phyloP scores from a whole-genome alignment of 352 stramenopile species.

The Phytophthora citrophthora region DNA sequence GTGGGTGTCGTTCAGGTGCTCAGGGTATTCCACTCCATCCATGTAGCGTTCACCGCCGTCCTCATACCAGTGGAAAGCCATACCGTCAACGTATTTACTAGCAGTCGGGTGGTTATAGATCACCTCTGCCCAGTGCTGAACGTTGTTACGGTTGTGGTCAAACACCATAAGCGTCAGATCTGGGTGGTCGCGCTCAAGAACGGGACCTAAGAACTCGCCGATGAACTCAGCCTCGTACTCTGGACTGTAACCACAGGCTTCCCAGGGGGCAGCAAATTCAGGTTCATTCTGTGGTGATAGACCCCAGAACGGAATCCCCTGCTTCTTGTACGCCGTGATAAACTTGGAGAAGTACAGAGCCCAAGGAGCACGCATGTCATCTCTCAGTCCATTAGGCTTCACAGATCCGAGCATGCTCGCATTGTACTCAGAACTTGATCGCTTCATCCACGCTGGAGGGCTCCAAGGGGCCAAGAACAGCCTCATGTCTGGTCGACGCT shows the following conservation, averaged over 20 bases:
- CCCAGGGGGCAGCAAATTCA: slow-evolving; percentile 71
- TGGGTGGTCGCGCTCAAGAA: slow-evolving; percentile 66
- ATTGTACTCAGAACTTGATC: slow-evolving; percentile 40
- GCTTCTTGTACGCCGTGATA: slow-evolving; percentile 88
- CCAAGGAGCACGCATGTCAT: slow-evolving; percentile 74
- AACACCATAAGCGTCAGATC: slow-evolving; percentile 93
- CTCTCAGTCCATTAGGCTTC: slow-evolving; percentile 52
- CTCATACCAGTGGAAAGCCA: slow-evolving; percentile 92
- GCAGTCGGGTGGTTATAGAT: slow-evolving; percentile 69
- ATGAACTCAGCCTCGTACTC: slow-evolving; percentile 78
- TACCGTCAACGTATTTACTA: slow-evolving; percentile 84
- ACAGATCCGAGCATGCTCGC: slow-evolving; percentile 72
- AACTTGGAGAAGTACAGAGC: slow-evolving; percentile 94
- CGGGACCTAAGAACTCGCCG: slow-evolving; percentile 78
- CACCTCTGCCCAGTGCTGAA: slow-evolving; percentile 73
- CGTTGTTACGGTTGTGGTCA: slow-evolving; percentile 89
- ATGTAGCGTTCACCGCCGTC: slow-evolving; percentile 46
- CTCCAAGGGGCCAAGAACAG: slow-evolving; percentile 90
- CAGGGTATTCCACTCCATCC: slow-evolving; percentile 80
- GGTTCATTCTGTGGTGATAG: slow-evolving; percentile 93
- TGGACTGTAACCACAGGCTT: slow-evolving; percentile 62
- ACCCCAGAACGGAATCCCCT: slow-evolving; percentile 86
- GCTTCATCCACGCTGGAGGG: slow-evolving; percentile 91
- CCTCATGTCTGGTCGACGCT: slow-evolving; percentile 70
- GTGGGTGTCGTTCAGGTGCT: slow-evolving; percentile 84